Conservation (phyloP, 352 stramenopile species). For the Globisporangium sylvaticum region DNA sequence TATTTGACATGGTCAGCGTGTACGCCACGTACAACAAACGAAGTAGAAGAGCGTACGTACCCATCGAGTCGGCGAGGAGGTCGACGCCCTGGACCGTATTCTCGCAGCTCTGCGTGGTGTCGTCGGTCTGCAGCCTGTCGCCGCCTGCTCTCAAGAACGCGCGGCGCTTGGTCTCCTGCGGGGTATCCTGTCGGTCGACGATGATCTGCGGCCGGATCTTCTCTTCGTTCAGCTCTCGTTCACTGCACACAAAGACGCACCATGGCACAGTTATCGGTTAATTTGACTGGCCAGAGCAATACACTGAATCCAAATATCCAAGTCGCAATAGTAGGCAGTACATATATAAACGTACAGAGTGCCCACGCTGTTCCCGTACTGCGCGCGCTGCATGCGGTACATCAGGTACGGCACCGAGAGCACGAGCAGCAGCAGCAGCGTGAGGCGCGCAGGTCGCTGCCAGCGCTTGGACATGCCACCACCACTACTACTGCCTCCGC, state of each 20-base stretch:
- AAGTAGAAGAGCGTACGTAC: conserved; percentile 14
- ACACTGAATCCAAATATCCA: neutral
- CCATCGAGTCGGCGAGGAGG: conserved; percentile 51
- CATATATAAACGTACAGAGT: conserved; percentile 4
- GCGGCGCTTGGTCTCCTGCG: conserved; percentile 29
- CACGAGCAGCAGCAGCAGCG: conserved; percentile 34
- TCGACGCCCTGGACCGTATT: conserved; percentile 55
- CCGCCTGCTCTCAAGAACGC: conserved; percentile 43
- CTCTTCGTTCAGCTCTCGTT: conserved; percentile 46
- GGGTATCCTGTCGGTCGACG: conserved; percentile 31
- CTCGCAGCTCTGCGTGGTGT: conserved; percentile 29
- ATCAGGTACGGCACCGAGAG: conserved; percentile 44
- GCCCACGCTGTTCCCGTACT: conserved; percentile 9
- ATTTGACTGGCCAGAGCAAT: neutral
- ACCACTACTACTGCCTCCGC: conserved; percentile 5
- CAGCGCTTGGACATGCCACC: conserved; percentile 7
- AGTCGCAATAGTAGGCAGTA: neutral
- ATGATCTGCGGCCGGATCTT: conserved; percentile 62
- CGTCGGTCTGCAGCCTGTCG: conserved; percentile 42
- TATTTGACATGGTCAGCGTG: neutral
- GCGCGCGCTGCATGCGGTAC: conserved; percentile 35
- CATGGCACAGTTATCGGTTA: neutral
- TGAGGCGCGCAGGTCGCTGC: conserved; percentile 24
- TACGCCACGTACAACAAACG: neutral
- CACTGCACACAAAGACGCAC: conserved; percentile 14